These are phyloP conservation scores for Cajanus cajan DNA, from an alignment of 306 rosid genomes.

Conservation along the genomic window DNA sequence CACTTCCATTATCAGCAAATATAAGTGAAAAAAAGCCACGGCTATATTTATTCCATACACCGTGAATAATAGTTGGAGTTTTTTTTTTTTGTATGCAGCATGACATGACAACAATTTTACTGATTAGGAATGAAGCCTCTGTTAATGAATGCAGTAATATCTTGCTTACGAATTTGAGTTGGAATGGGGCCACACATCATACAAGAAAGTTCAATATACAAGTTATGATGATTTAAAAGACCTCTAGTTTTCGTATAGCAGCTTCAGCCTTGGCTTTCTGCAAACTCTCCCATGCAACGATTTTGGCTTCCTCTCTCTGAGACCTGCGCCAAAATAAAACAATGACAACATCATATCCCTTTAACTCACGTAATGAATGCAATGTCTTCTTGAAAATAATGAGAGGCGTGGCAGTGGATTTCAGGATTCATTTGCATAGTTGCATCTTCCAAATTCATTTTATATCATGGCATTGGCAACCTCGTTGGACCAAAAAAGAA, in stretches of 20 bases:
- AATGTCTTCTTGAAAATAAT: not conserved
- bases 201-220: not conserved
- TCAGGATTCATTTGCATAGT: not conserved
- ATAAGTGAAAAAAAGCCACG: not conserved
- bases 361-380: not conserved
- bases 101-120: not conserved
- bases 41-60: not conserved
- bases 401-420: not conserved
- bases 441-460: conserved; percentile 6
- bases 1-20: conserved; percentile 14
- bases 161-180: not conserved
- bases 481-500: not conserved
- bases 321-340: conserved; percentile 39
- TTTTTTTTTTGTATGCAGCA: not conserved
- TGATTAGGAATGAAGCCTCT: not conserved
- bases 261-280: conserved; percentile 95
- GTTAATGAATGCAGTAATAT: not conserved
- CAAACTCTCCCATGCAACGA: conserved; percentile 85
- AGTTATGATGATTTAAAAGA: conserved; percentile 14
- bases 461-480: not conserved
- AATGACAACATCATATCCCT: not conserved
- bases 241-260: conserved; percentile 82
- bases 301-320: conserved; percentile 85
- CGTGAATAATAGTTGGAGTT: no score
- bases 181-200: not conserved